Percentiles rank a stretch among this genome's conserved stretches.
Evolutionary conservation across 352 stramenopile genomes (phyloP).

Genomic region (Phytophthora meadii): DNA sequence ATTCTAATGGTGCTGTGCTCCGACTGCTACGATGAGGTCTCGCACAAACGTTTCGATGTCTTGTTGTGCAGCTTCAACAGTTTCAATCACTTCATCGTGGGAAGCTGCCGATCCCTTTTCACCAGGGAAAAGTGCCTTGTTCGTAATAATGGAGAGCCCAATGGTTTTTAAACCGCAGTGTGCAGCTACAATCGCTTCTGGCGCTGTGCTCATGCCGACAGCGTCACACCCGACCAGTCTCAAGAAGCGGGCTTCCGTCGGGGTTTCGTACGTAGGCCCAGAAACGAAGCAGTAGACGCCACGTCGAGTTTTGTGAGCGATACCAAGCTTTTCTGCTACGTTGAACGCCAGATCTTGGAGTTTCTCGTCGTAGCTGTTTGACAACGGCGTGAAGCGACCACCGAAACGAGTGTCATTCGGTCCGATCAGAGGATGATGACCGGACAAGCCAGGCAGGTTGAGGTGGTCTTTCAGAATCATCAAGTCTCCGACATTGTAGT

Average conservation of each 20-base stretch:
- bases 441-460: constrained; percentile 91
- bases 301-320: constrained; percentile 78
- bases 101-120: constrained; percentile 74
- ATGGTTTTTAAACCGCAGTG: constrained; percentile 95
- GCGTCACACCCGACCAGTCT: constrained; percentile 89
- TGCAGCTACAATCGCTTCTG: constrained; percentile 94
- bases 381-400: constrained; percentile 92
- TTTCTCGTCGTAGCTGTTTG: constrained; percentile 91
- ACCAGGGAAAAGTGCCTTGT: constrained; percentile 84
- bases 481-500: constrained; percentile 95
- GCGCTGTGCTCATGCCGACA: constrained; percentile 96
- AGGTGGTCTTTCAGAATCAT: constrained; percentile 96
- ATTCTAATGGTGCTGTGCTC: neutral
- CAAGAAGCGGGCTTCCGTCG: constrained; percentile 92
- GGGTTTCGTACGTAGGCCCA: constrained; percentile 96
- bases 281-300: constrained; percentile 96
- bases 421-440: constrained; percentile 93
- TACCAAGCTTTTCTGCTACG: constrained; percentile 74
- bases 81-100: constrained; percentile 94
- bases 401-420: constrained; percentile 95
- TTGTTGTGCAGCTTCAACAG: constrained; percentile 57
- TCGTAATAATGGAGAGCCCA: constrained; percentile 95
- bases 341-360: constrained; percentile 80
- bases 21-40: constrained; percentile 12
- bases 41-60: constrained; percentile 26